Evolutionary conservation across 345 rosid genomes (phyloP).

Genomic region (Citropsis articulata): DNA sequence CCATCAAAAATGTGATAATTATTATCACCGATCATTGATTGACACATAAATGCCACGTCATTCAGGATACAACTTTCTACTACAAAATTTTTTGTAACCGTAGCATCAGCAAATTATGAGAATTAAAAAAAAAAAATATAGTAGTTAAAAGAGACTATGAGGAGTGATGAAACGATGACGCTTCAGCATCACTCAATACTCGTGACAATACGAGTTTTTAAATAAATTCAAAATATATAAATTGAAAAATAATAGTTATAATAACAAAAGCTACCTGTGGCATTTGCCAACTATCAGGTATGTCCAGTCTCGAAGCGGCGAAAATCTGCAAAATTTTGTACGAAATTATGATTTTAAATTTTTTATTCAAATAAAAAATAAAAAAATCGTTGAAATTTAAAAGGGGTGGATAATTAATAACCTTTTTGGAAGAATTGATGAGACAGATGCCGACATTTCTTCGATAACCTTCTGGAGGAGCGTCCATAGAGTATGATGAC

Average conservation of each 20-base stretch:
- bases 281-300: slow-evolving; percentile 94
- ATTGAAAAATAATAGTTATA: background rate
- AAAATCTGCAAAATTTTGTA: slow-evolving; percentile 50
- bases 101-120: too few species aligned
- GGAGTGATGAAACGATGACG: too few species aligned
- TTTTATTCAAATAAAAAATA: background rate
- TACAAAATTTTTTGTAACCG: too few species aligned
- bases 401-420: background rate
- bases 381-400: background rate
- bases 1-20: too few species aligned
- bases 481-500: slow-evolving; percentile 57
- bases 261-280: slow-evolving; percentile 61
- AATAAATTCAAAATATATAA: background rate
- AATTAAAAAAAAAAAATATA: too few species aligned
- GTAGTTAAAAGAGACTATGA: too few species aligned
- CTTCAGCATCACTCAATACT: too few species aligned
- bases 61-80: too few species aligned
- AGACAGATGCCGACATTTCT: slow-evolving; percentile 92
- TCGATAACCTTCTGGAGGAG: slow-evolving; percentile 87
- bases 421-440: slow-evolving; percentile 81
- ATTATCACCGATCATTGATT: too few species aligned
- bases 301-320: slow-evolving; percentile 83
- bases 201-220: background rate
- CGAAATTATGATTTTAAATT: background rate
- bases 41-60: too few species aligned